Evolutionary conservation across 1,284 basidiomycete species (phyloP), one percentile per base, ranked within the genome.

Genomic region (Waitea zeae): DNA sequence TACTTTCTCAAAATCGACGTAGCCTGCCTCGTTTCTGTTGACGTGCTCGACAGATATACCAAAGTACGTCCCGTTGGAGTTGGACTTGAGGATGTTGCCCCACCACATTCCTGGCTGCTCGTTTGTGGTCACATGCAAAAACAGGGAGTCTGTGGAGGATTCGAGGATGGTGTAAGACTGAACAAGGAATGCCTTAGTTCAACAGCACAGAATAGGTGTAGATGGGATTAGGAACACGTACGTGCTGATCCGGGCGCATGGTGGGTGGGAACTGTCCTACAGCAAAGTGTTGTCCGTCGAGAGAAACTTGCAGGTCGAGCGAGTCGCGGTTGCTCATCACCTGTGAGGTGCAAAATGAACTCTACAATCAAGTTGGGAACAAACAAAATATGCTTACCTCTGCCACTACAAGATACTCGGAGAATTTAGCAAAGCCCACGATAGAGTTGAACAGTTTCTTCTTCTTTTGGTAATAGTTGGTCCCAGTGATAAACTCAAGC

Each of bases 1-100:
- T 70, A 97, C 84, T 65, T 97, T 98, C 60, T 99, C 93, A 47
- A 98, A 99, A 54, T 99, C 95, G 31, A 92, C 93, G 46, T 71
- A 97, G 12, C 95, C 93, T 0, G 60, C 52, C 0, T 70, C 59
- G 51, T 98, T 80, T 17, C 93, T 72, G 54, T 98, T 98, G 39
- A 89, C 93, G 46, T 88, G 69, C 45, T 87, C 81, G 33, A 84
- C 50, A 0, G 89, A 86, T 12, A 90, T 53, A 17, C 83, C 74
- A 51, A 88, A 98, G 61, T 96, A 97, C 0, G 95, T 98, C 22
- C 93, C 93, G 49, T 98, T 98, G 30, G 84, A 95, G 57, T 98
- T 97, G 31, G 88, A 95, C 56, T 90, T 97, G 50, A 98, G 76
- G 44, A 98, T 76, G 46, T 73, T 82, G 33, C 93, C 93, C 78